phyloP scores from a whole-genome alignment of 2,329 filamentous ascomycete genomes.

The Hawksworthiomyces lignivorus region DNA sequence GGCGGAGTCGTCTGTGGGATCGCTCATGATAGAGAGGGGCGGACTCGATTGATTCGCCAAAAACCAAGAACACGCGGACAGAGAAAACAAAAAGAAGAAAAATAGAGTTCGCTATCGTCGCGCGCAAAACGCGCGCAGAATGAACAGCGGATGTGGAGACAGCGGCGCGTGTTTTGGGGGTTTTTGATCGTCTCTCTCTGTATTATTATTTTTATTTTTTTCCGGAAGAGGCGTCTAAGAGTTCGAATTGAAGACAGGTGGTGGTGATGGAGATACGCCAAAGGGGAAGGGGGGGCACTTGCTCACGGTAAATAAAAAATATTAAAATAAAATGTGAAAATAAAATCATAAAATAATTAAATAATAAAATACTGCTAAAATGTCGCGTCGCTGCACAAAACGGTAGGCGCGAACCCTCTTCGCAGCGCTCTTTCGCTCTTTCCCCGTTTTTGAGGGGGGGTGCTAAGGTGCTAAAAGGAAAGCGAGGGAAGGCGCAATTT shows the following conservation, averaged over 20 bases:
- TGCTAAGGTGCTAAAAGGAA: not conserved
- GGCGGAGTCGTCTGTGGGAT: constrained; percentile 6
- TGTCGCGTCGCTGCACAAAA: constrained; percentile 15
- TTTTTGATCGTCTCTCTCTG: no score
- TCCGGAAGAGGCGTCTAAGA: no score
- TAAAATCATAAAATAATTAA: constrained; percentile 8
- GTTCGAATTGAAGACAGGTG: no score
- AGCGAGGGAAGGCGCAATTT: not conserved
- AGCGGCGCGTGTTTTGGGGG: no score
- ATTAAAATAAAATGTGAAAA: not conserved
- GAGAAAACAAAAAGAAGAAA: not conserved
- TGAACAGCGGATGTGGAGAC: not conserved
- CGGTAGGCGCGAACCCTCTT: constrained; percentile 14
- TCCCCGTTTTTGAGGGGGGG: constrained; percentile 8
- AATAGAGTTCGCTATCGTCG: no score
- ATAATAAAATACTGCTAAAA: constrained; percentile 8
- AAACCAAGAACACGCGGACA: not conserved
- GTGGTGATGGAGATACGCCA: no score
- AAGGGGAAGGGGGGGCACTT: no score
- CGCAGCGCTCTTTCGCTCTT: no score
- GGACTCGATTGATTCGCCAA: not conserved
- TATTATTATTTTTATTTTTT: no score
- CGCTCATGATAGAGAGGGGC: constrained; percentile 10
- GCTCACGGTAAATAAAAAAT: not conserved
- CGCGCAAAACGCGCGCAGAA: not conserved